These are phyloP conservation scores for Aureobasidium sp. DNA, from an alignment of 2,329 filamentous ascomycete genomes.

Conservation along the genomic window DNA sequence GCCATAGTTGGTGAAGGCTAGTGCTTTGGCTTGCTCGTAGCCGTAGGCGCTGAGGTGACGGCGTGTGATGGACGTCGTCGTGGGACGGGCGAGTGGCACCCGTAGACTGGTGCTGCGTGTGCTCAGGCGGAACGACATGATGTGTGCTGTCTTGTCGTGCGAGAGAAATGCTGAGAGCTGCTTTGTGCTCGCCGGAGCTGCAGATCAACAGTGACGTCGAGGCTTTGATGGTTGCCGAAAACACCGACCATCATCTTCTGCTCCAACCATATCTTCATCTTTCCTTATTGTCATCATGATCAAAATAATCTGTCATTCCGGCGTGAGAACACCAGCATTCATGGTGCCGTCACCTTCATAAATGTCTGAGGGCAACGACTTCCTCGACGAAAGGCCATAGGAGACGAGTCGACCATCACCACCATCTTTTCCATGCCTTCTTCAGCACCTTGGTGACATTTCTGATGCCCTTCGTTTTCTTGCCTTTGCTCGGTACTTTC, in stretches of 20 bases:
- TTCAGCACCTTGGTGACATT: neutral
- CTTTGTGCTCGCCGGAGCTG: neutral
- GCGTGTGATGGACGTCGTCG: neutral
- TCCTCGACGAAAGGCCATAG: neutral
- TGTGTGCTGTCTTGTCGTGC: neutral
- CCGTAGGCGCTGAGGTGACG: constrained; percentile 58
- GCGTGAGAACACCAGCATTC: neutral
- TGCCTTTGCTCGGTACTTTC: neutral
- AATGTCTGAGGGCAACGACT: neutral
- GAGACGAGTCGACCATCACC: neutral
- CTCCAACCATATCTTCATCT: neutral
- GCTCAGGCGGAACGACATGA: constrained; percentile 12
- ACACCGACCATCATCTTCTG: neutral
- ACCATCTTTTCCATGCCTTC: neutral
- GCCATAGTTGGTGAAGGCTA: constrained; percentile 67
- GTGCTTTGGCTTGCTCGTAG: constrained; percentile 78
- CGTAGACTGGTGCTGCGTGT: constrained; percentile 9
- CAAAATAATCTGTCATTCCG: neutral
- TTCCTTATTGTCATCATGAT: neutral
- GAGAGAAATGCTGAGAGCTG: neutral
- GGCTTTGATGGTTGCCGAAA: neutral
- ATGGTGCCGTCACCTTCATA: neutral
- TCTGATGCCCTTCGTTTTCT: neutral
- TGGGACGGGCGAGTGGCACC: neutral
- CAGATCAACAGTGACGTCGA: constrained; percentile 1